Evolutionary conservation across 2,329 filamentous ascomycete species (phyloP).

Genomic region (Colletotrichum sp.): DNA sequence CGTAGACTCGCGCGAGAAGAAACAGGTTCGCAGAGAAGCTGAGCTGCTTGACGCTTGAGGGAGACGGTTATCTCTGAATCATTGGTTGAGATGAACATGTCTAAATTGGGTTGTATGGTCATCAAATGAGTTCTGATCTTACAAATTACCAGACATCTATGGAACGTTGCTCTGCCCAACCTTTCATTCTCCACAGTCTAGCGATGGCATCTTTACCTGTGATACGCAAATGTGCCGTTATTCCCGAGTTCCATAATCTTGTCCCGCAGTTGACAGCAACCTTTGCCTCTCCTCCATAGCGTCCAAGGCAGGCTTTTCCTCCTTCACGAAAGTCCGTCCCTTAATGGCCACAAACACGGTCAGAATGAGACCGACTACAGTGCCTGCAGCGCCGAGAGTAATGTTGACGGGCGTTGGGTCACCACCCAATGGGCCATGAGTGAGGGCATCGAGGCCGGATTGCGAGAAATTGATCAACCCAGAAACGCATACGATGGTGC

Average conservation of each 20-base stretch:
- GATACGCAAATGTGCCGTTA: neutral
- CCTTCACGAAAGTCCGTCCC: slow-evolving; percentile 12
- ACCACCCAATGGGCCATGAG: slow-evolving; percentile 64
- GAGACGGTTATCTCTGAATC: accelerated
- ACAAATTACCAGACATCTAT: accelerated
- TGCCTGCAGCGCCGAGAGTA: slow-evolving; percentile 56
- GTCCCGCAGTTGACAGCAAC: neutral
- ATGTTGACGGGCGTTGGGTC: slow-evolving; percentile 71
- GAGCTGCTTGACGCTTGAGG: neutral
- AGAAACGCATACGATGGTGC: slow-evolving; percentile 74
- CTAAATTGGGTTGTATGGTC: neutral
- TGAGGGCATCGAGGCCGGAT: slow-evolving; percentile 71
- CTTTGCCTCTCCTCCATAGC: slow-evolving; percentile 5
- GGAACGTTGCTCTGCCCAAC: neutral
- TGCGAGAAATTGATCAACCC: slow-evolving; percentile 76
- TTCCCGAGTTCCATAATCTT: neutral
- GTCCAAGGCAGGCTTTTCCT: slow-evolving; percentile 7
- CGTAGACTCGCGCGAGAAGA: neutral
- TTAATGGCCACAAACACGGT: slow-evolving; percentile 57
- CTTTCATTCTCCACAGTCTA: neutral
- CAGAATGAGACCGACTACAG: slow-evolving; percentile 59
- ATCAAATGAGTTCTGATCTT: neutral
- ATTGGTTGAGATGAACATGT: neutral
- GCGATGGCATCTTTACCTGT: neutral
- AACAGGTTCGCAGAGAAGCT: neutral